Conservation (phyloP, 2,329 filamentous ascomycete species). For the Penicillium sp. region DNA sequence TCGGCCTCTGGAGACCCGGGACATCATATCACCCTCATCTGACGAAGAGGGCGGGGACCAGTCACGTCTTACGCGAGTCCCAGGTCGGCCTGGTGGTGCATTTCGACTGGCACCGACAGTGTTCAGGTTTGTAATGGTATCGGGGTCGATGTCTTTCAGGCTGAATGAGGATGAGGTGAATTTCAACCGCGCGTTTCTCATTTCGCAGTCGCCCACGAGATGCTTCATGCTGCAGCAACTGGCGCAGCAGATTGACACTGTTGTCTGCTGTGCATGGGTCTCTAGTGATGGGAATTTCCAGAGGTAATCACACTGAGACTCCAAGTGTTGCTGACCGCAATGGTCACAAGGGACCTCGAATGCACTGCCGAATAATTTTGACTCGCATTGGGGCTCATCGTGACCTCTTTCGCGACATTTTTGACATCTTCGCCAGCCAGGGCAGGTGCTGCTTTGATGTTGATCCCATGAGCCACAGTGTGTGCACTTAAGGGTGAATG, state of each 20-base stretch:
- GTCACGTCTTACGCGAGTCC: slow-evolving; percentile 3
- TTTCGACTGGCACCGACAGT: slow-evolving; percentile 18
- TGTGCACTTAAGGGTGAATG: slow-evolving; percentile 33
- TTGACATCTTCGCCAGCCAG: slow-evolving; percentile 43
- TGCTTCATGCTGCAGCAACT: slow-evolving; percentile 46
- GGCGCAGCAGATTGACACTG: slow-evolving; percentile 47
- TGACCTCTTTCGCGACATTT: slow-evolving; percentile 69
- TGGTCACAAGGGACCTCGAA: slow-evolving; percentile 59
- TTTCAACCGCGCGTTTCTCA: slow-evolving; percentile 30
- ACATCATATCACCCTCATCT: slow-evolving; percentile 37
- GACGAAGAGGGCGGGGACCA: slow-evolving; percentile 29
- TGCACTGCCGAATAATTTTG: slow-evolving; percentile 60
- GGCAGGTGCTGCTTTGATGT: slow-evolving; percentile 44
- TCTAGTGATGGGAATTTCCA: slow-evolving; percentile 51
- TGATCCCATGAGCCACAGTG: slow-evolving; percentile 45
- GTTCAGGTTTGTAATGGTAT: slow-evolving; percentile 43
- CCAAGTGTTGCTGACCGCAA: slow-evolving; percentile 62
- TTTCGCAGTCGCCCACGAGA: slow-evolving; percentile 46
- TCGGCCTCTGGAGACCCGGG: slow-evolving; percentile 22
- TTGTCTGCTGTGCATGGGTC: slow-evolving; percentile 29
- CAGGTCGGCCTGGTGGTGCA: slow-evolving; percentile 6
- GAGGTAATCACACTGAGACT: slow-evolving; percentile 60
- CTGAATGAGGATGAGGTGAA: slow-evolving; percentile 41
- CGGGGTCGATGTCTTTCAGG: slow-evolving; percentile 38
- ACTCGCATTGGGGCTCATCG: slow-evolving; percentile 51